Evolutionary conservation across 2,329 filamentous ascomycete species (phyloP).

Genomic region (Sporothrix humicola): DNA sequence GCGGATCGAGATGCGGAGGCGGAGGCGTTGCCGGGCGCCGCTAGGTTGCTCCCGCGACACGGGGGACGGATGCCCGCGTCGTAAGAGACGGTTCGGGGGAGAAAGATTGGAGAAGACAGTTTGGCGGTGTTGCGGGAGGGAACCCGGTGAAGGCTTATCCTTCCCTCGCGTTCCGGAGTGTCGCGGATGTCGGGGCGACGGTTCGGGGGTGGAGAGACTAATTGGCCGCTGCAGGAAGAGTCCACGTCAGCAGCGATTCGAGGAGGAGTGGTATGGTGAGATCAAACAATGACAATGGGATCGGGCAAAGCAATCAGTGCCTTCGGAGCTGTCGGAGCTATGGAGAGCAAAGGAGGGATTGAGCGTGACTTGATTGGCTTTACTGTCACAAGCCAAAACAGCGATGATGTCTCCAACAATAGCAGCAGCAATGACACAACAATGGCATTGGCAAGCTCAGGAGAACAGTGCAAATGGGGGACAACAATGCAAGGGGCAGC

Average conservation of each 20-base stretch:
- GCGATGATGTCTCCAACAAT: neutral
- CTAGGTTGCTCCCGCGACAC: constrained; percentile 59
- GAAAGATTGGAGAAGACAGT: constrained; percentile 87
- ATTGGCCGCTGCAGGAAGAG: constrained; percentile 16
- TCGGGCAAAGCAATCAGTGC: neutral
- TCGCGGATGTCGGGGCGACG: constrained; percentile 15
- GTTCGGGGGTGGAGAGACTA: neutral
- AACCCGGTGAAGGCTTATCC: constrained; percentile 18
- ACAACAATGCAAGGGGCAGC: neutral
- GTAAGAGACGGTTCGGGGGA: constrained; percentile 90
- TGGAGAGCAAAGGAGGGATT: neutral
- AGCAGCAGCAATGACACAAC: neutral
- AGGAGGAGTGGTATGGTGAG: neutral
- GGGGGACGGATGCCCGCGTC: constrained; percentile 77
- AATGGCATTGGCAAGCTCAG: neutral
- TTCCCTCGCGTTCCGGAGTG: constrained; percentile 25
- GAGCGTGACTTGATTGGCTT: constrained; percentile 21
- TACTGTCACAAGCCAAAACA: constrained; percentile 13
- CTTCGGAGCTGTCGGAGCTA: constrained; percentile 16
- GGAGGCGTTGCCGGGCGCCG: constrained; percentile 32
- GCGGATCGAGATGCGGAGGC: constrained; percentile 52
- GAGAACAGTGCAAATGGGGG: neutral
- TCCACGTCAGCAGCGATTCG: constrained; percentile 19
- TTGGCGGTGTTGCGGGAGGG: constrained; percentile 76
- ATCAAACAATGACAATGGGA: neutral